These are phyloP conservation scores for Phytophthora pisi DNA, from an alignment of 352 stramenopile species.

Conservation along the genomic window DNA sequence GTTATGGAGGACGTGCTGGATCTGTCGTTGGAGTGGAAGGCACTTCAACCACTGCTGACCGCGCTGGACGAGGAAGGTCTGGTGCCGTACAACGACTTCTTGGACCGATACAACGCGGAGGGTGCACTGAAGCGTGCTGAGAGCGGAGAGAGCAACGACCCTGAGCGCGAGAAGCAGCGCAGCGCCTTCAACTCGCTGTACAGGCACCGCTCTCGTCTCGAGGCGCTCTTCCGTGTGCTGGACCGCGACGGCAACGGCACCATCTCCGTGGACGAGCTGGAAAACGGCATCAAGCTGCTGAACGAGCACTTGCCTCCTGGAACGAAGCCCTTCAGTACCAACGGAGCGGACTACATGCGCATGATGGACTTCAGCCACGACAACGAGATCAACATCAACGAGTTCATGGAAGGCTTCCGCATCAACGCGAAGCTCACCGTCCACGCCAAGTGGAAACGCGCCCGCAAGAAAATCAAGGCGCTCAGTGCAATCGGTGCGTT, in stretches of 20 bases:
- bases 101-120: constrained; percentile 77
- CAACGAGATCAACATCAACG: constrained; percentile 91
- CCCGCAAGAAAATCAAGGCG: constrained; percentile 87
- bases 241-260: constrained; percentile 84
- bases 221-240: constrained; percentile 85
- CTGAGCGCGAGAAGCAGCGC: constrained; percentile 57
- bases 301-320: constrained; percentile 77
- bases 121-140: constrained; percentile 36
- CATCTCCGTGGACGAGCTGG: constrained; percentile 82
- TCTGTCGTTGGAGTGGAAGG: constrained; percentile 78
- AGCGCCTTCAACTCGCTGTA: constrained; percentile 86
- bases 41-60: constrained; percentile 77
- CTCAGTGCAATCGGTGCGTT: constrained; percentile 80
- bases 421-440: constrained; percentile 88
- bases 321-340: constrained; percentile 73
- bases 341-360: constrained; percentile 80
- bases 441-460: constrained; percentile 87
- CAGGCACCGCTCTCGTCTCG: constrained; percentile 75
- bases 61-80: constrained; percentile 66
- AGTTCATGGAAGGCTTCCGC: constrained; percentile 90
- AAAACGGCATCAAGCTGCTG: constrained; percentile 79
- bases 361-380: constrained; percentile 88
- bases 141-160: constrained; percentile 38
- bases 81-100: constrained; percentile 78
- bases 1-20: constrained; percentile 86